Conservation (phyloP, 1,139 yeast species). For the Candida sojae region DNA sequence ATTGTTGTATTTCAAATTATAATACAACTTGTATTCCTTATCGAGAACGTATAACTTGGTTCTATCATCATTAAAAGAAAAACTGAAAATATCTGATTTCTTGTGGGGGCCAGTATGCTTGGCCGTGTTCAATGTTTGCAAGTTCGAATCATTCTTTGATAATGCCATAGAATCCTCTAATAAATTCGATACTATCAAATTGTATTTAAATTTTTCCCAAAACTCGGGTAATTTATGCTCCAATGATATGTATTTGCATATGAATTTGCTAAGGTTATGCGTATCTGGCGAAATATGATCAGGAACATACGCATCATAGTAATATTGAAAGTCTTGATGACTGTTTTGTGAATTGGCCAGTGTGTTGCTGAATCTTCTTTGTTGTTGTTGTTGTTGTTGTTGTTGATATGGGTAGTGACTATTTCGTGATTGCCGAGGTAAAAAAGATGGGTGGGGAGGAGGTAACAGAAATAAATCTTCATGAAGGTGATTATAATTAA, state of each 20-base stretch:
- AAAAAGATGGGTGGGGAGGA: constrained; percentile 8
- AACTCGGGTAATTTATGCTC: constrained; percentile 22
- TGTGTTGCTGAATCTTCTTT: not conserved
- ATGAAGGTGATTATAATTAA: not conserved
- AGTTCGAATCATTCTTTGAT: constrained; percentile 44
- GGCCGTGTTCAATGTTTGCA: constrained; percentile 10
- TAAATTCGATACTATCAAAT: constrained; percentile 40
- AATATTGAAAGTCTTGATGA: constrained; percentile 7
- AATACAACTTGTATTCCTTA: constrained; percentile 16
- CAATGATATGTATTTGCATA: constrained; percentile 29
- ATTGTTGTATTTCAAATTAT: constrained; percentile 10
- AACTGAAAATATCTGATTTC: constrained; percentile 1
- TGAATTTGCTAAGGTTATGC: constrained; percentile 27
- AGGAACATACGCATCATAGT: constrained; percentile 9
- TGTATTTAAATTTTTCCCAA: constrained; percentile 48
- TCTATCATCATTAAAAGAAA: constrained; percentile 17
- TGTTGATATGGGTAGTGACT: not conserved
- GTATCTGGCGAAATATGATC: constrained; percentile 17
- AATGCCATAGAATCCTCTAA: constrained; percentile 45
- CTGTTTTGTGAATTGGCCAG: not conserved
- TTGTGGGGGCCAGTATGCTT: not conserved
- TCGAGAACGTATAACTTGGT: constrained; percentile 19
- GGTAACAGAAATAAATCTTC: constrained; percentile 4
- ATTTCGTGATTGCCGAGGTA: not conserved
- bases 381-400: not conserved